These are phyloP conservation scores for Caryopteris hybrid DNA, from an alignment of 305 asterid species.

Conservation along the genomic window DNA sequence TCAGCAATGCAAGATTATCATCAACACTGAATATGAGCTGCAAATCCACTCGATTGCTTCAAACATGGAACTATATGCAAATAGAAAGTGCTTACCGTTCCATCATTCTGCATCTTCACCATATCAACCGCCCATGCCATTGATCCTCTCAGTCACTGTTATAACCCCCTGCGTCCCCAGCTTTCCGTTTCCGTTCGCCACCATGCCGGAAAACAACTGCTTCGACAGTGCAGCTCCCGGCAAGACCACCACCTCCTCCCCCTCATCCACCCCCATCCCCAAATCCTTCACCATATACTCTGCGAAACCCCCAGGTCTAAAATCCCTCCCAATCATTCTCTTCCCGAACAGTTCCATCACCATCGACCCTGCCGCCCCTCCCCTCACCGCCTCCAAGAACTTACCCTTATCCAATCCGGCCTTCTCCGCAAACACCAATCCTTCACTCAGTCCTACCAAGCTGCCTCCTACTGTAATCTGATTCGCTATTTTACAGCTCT, in stretches of 20 bases:
- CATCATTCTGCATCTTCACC: background rate
- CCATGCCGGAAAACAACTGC: conserved; percentile 77
- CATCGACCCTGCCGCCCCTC: conserved; percentile 84
- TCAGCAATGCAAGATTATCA: too few relatives aligned
- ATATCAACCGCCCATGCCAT: conserved; percentile 33
- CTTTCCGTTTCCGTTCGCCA: conserved; percentile 82
- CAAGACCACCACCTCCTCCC: conserved; percentile 47
- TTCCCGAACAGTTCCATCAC: conserved; percentile 79
- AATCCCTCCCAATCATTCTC: conserved; percentile 73
- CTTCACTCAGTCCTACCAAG: conserved; percentile 79
- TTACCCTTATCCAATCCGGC: conserved; percentile 58
- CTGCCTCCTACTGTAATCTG: conserved; percentile 66
- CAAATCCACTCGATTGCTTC: background rate
- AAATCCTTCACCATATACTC: conserved; percentile 94
- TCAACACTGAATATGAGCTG: background rate
- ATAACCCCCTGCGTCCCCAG: conserved; percentile 69
- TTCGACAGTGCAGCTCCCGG: conserved; percentile 84
- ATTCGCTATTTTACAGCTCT: conserved; percentile 78
- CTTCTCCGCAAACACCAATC: conserved; percentile 70
- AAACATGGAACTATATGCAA: background rate
- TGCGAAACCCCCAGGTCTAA: conserved; percentile 67
- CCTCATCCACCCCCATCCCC: conserved; percentile 71
- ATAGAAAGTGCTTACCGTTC: background rate
- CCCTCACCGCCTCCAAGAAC: conserved; percentile 70
- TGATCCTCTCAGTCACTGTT: conserved; percentile 67